Evolutionary conservation across 108 stramenopile species (phyloP), one percentile per base, ranked within the genome.

Genomic region (Bacterosira constricta): DNA sequence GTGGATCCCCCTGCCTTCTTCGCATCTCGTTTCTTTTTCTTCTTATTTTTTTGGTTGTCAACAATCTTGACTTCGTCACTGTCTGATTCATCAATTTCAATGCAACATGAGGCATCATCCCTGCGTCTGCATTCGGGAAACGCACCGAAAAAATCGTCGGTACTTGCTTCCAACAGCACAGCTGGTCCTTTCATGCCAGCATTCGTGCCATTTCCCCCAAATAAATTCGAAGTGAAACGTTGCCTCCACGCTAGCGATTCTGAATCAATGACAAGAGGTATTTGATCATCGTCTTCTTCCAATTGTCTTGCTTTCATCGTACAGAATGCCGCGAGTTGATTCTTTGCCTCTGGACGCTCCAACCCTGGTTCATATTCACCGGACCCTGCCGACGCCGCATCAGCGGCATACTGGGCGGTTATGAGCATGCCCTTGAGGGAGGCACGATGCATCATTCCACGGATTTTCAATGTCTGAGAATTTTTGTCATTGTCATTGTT

Each of bases 51-150:
- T 39, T 61, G 25, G 20, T 47, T 55, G 12, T 71, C 65, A n/a
- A 35, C 64, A 20, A 57, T 65, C 35, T 75, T 75, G 5, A 53
- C 58, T 15, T 73, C 62, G 9, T 70, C 49, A 12, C 55, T 32
- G 18, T 70, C 59, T 9, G 71, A 73, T 49, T 50, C 66, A 12
- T 67, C 55, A 12, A n/a, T 31, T 1, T 27, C 23, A 35, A 27
- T 44, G 27, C 34, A n/a, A 31, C 21, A 56, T 6, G 15, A 42
- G 1, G 15, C 34, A 17, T 59, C 29, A n/a, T 62, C 42, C 27
- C 61, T 64, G 17, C 83, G 82, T 12, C 47, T 63, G 64, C 84
- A 92, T 68, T 92, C 91, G 10, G 88, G 87, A 69, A 87, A 92
- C 12, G 83, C 82, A 4, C 67, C 66, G 46, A 92, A 92, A 67